These are phyloP conservation scores for Cyclotella sp. DNA, from an alignment of 108 stramenopile species.

Conservation along the genomic window DNA sequence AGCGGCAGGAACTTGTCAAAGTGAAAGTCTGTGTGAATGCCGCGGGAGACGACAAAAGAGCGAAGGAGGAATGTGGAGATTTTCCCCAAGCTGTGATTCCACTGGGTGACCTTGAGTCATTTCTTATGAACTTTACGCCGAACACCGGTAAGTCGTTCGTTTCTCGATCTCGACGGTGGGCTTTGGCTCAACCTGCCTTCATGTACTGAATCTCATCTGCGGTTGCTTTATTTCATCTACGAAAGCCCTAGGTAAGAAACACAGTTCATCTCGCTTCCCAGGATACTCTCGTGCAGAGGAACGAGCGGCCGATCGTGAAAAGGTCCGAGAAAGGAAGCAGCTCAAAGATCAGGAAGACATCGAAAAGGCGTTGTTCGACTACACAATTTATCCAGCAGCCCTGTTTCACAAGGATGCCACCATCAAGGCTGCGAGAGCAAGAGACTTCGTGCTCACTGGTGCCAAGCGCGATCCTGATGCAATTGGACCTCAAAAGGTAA, in stretches of 20 bases:
- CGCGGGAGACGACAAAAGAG: constrained; percentile 36
- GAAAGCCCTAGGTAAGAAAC: constrained; percentile 82
- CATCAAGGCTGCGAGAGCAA: constrained; percentile 79
- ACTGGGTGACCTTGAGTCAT: constrained; percentile 83
- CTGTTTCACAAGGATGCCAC: constrained; percentile 90
- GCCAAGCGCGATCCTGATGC: constrained; percentile 51
- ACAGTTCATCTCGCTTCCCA: constrained; percentile 72
- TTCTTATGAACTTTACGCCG: constrained; percentile 86
- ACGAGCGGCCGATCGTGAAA: constrained; percentile 71
- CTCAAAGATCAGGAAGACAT: constrained; percentile 90
- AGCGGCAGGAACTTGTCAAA: constrained; percentile 78
- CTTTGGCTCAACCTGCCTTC: neutral
- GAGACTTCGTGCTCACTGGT: constrained; percentile 69
- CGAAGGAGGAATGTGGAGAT: constrained; percentile 60
- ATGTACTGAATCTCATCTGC: neutral
- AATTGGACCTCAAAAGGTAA: constrained; percentile 78
- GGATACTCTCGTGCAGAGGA: constrained; percentile 80
- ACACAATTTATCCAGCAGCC: constrained; percentile 87
- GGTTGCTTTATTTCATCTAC: neutral
- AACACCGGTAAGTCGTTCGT: constrained; percentile 53
- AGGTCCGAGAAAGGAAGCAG: constrained; percentile 83
- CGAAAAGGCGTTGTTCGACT: constrained; percentile 89
- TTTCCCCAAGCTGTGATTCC: constrained; percentile 84
- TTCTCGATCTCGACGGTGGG: neutral
- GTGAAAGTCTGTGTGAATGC: constrained; percentile 65